phyloP scores from a whole-genome alignment of 768 basidiomycete genomes.

The Lactifluus subvellereus region DNA sequence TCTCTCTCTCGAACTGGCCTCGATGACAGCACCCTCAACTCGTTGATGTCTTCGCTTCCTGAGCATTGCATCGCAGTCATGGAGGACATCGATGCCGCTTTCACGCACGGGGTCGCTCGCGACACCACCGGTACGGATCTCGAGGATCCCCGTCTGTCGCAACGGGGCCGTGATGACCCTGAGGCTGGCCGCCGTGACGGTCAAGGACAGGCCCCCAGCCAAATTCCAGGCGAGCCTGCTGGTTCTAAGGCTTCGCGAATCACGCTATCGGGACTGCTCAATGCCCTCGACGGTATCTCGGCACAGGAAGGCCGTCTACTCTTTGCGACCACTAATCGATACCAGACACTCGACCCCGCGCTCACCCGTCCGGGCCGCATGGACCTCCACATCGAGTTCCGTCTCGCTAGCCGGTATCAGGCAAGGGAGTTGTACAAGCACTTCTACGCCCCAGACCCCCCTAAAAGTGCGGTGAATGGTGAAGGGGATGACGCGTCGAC shows the following conservation, averaged over 20 bases:
- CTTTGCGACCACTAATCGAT: conserved; percentile 77
- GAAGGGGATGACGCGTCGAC: conserved; percentile 26
- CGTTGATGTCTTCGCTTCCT: conserved; percentile 59
- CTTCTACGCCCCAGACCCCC: conserved; percentile 53
- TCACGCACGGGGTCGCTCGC: conserved; percentile 41
- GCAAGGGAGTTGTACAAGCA: conserved; percentile 56
- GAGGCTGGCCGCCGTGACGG: conserved; percentile 10
- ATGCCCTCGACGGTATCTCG: conserved; percentile 70
- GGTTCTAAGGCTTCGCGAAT: conserved; percentile 33
- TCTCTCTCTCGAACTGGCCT: conserved; percentile 57
- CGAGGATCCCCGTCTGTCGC: conserved; percentile 28
- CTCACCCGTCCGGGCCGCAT: conserved; percentile 73
- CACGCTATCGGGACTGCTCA: conserved; percentile 68
- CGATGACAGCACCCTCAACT: conserved; percentile 54
- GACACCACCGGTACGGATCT: conserved; percentile 24
- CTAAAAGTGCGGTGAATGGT: conserved; percentile 27
- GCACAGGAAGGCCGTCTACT: conserved; percentile 77
- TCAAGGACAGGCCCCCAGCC: not conserved
- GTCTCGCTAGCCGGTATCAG: conserved; percentile 63
- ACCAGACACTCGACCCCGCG: conserved; percentile 62
- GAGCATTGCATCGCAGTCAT: conserved; percentile 68
- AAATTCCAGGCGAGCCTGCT: not conserved
- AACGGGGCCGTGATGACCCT: conserved; percentile 7
- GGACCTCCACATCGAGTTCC: conserved; percentile 78
- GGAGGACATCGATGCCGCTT: conserved; percentile 82